Conservation (phyloP, 148 eudicot genomes). For the Amaranthus palmeri region DNA sequence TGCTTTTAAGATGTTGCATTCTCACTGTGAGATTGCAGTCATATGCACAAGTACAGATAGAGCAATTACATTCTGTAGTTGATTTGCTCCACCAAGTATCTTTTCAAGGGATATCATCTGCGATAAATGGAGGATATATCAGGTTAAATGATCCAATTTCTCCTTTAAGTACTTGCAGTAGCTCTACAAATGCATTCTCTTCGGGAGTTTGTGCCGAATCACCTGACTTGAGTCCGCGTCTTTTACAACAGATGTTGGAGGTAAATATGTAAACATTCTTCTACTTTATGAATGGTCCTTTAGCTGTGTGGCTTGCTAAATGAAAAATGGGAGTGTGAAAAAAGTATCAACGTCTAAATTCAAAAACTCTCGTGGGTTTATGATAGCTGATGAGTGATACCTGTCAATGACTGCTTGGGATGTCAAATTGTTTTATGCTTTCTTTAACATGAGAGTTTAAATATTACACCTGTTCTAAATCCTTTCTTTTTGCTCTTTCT, state of each 20-base stretch:
- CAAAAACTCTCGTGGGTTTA: not conserved
- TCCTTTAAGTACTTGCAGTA: conserved; percentile 17
- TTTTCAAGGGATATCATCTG: conserved; percentile 16
- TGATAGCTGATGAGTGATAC: not conserved
- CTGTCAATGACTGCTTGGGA: not conserved
- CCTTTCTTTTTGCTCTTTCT: too few species aligned
- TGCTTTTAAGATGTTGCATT: conserved; percentile 68
- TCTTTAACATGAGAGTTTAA: not conserved
- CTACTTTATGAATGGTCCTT: not conserved
- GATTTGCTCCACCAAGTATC: conserved; percentile 34
- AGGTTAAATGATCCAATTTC: conserved; percentile 28
- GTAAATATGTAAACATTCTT: conserved; percentile 30
- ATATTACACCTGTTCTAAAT: too few species aligned
- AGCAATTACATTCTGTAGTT: conserved; percentile 40
- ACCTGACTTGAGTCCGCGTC: conserved; percentile 13
- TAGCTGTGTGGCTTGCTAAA: conserved; percentile 10
- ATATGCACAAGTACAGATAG: conserved; percentile 32
- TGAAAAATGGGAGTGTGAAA: not conserved
- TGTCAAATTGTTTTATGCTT: conserved; percentile 4
- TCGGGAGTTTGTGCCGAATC: conserved; percentile 39
- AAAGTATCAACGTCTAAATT: not conserved
- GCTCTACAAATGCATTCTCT: conserved; percentile 27
- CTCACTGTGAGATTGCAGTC: conserved; percentile 38
- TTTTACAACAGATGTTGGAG: conserved; percentile 55
- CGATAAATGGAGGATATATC: conserved; percentile 15